phyloP scores from a whole-genome alignment of 257 asterid species.

The Linaria vulgaris region DNA sequence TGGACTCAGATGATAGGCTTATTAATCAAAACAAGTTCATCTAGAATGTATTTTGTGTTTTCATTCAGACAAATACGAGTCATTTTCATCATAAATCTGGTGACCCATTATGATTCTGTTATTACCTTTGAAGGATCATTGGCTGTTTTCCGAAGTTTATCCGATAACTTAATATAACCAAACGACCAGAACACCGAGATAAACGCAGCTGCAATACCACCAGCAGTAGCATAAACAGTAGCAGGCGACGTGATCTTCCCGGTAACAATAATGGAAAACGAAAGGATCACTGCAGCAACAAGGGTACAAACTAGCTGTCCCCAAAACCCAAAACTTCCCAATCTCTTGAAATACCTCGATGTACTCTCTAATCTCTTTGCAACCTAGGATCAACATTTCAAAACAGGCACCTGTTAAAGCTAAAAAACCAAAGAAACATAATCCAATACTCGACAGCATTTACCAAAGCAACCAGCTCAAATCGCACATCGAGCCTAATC shows the following conservation, averaged over 20 bases:
- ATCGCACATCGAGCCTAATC: no score
- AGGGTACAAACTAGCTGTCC: conserved; percentile 83
- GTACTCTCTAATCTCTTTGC: conserved; percentile 83
- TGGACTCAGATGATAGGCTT: no score
- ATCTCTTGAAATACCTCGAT: conserved; percentile 81
- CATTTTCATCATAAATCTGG: no score
- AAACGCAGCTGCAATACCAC: conserved; percentile 89
- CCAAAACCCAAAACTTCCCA: conserved; percentile 97
- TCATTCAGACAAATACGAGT: no score
- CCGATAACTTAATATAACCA: conserved; percentile 84
- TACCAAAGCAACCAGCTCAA: background rate
- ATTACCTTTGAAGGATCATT: conserved; percentile 91
- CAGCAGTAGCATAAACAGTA: conserved; percentile 89
- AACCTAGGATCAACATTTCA: conserved; percentile 48
- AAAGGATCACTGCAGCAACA: conserved; percentile 86
- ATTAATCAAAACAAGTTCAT: no score
- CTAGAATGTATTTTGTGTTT: no score
- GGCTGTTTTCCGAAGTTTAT: conserved; percentile 75
- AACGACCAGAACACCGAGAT: conserved; percentile 96
- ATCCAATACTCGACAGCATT: conserved; percentile 1
- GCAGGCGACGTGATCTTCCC: conserved; percentile 87
- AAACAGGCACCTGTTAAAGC: background rate
- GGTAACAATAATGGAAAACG: conserved; percentile 69
- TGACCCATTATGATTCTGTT: no score
- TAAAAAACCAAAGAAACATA: conserved; percentile 19